Base-by-base conservation (phyloP, 129 eudicot species). In the Solidago caesia region DNA sequence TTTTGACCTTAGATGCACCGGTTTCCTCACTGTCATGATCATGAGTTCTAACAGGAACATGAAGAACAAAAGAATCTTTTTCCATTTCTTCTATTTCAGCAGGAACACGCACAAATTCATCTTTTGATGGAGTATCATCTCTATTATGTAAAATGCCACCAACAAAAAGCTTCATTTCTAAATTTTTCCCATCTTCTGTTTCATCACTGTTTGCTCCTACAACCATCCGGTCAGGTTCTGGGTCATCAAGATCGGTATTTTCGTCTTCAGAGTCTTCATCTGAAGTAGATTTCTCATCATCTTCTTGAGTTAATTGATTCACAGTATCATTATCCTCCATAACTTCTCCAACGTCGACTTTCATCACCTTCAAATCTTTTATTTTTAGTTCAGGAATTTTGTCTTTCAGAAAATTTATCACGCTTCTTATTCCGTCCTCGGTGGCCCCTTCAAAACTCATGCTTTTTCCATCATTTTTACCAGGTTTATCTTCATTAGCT, bases 371-470 rank as follows among this genome's bases (percentile, higher is more conserved):
- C 3, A 95, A 70, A 68, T 95, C 87, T 74, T 95, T 89, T 4
- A 95, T 75, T 77, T 95, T 95, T 60, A 95, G 79, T 52, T 87
- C 94, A 2, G 99, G 99, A 43, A 95, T 89, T 87, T 91, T 95
- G 68, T 89, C 97, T 85, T 91, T 95, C 13, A 95, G 91, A 71
- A 95, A 95, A 67, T 95, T 95, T 60, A 91, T 77, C 73, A 95
- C 94, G 13, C 87, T 87, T 80, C 83, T 88, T 67, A 94, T 82
- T 75, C 97, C 94, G 26, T 94, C 97, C 74, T 94, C 98, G 7
- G 99, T 80, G 51, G 83, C 94, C 70, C 82, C 97, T 77, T 95
- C 99, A 62, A 87, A 70, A 70, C 78, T 89, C 51, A 89, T 77
- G 77, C 84, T 84, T 80, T 85, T 85, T 67, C 85, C 89, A 44